Conservation (phyloP, 352 stramenopile species). For the Pelagophyceae sp. region DNA sequence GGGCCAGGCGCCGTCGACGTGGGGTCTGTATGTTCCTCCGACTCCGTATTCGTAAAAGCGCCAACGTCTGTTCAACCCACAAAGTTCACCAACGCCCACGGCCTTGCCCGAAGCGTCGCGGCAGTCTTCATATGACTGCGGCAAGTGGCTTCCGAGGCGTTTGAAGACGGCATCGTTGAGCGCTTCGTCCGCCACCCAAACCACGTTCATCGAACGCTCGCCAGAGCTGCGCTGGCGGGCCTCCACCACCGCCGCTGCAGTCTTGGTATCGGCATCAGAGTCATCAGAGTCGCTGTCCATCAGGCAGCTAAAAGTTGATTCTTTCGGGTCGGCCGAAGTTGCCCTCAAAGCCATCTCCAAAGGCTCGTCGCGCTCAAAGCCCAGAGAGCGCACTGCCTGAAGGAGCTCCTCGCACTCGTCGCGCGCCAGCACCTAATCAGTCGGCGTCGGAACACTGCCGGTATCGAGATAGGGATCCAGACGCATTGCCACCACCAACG, state of each 20-base stretch:
- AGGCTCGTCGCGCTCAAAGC: constrained; percentile 22
- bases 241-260: background rate
- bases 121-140: constrained; percentile 2
- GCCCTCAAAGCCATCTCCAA: background rate
- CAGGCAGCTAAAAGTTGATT: background rate
- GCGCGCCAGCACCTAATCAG: background rate
- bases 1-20: constrained; percentile 40
- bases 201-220: background rate
- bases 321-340: background rate
- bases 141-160: background rate
- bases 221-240: background rate
- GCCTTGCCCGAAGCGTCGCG: constrained; percentile 34
- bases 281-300: background rate
- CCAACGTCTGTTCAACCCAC: constrained; percentile 38
- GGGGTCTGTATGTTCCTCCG: constrained; percentile 33
- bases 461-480: too few species aligned
- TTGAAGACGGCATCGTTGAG: constrained; percentile 18
- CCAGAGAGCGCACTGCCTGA: background rate
- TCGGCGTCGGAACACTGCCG: too few species aligned
- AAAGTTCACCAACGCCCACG: constrained; percentile 31
- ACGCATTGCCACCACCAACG: too few species aligned
- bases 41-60: constrained; percentile 37
- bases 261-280: background rate
- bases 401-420: constrained; percentile 20
- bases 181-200: background rate